Conservation (phyloP, 2,329 filamentous ascomycete species). For the Penicillium corylophilum region DNA sequence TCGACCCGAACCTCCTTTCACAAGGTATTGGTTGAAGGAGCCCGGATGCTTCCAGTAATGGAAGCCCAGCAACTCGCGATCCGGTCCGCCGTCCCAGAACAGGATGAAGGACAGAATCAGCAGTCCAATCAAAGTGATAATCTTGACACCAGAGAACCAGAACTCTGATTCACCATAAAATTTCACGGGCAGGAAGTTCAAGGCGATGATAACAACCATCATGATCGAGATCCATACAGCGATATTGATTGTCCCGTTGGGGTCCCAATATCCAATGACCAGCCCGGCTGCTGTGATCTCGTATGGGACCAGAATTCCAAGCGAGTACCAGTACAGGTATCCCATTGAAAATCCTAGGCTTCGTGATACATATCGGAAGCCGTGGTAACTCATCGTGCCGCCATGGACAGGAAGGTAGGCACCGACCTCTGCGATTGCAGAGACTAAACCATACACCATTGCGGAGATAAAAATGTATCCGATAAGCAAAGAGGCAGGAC, state of each 20-base stretch:
- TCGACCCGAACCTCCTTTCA: conserved; percentile 47
- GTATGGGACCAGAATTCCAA: conserved; percentile 50
- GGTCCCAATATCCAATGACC: conserved; percentile 63
- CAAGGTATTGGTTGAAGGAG: conserved; percentile 51
- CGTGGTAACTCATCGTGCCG: conserved; percentile 46
- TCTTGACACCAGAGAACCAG: conserved; percentile 54
- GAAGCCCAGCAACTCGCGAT: conserved; percentile 52
- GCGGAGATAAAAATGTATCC: conserved; percentile 53
- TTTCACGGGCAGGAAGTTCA: conserved; percentile 50
- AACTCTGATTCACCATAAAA: conserved; percentile 57
- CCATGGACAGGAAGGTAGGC: conserved; percentile 47
- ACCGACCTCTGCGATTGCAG: conserved; percentile 43
- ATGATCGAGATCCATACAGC: conserved; percentile 57
- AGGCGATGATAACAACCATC: conserved; percentile 56
- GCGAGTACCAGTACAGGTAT: conserved; percentile 50
- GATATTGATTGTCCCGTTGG: conserved; percentile 38
- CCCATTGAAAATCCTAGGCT: conserved; percentile 46
- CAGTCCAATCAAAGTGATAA: conserved; percentile 53
- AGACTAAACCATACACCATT: conserved; percentile 51
- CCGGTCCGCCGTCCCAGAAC: conserved; percentile 57
- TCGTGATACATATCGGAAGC: conserved; percentile 44
- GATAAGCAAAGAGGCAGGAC: conserved; percentile 53
- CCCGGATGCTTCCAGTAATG: conserved; percentile 52
- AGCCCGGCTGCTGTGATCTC: conserved; percentile 66
- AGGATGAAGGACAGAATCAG: conserved; percentile 55